Evolutionary conservation across 257 asterid genomes (phyloP), one percentile per base, ranked within the genome.

Genomic region (Plectranthus barbatus): DNA sequence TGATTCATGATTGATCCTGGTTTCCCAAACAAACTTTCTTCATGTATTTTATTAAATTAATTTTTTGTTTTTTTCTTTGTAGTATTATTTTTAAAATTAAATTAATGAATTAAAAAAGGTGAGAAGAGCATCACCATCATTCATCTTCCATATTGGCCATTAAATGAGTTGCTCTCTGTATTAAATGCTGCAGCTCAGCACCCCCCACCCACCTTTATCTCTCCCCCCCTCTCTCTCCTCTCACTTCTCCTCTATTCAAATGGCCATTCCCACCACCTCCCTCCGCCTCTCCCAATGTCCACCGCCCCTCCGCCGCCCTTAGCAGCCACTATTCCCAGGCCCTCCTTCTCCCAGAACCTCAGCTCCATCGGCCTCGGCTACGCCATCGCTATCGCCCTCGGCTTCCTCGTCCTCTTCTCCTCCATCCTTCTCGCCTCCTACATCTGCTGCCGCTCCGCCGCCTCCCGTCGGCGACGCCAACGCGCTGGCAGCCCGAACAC

Each of bases 361-460:
- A 72, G 42, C 62, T 73, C 81, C 7, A 69, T 88, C 34, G 95
- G 95, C 48, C 75, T 86, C 24, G 95, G 96, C 56, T 86, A 86
- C 75, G 82, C 86, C 42, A 84, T 88, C 73, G 94, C 95, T 8
- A 80, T 88, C 68, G 85, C 93, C 48, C 80, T 86, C 0, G 98
- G 90, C 17, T 91, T 86, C 74, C 96, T 91, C 60, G 85, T 91
- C 57, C 88, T 91, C 70, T 77, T 86, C 82, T 88, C 92, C 68
- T 62, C 92, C 9, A 7, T 86, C 75, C 83, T 91, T 71, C 81
- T 91, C 54, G 72, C 92, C 9, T 83, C 96, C 63, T 91, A 88
- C 82, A 77, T 88, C 74, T 91, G 89, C 85, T 89, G 90, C 86
- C 95, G 95, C 67, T 84, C 89, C 62, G 62, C 76, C 64, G 75